Evolutionary conservation across 1,284 basidiomycete genomes (phyloP).

Genomic region (Trichosporon sp.): DNA sequence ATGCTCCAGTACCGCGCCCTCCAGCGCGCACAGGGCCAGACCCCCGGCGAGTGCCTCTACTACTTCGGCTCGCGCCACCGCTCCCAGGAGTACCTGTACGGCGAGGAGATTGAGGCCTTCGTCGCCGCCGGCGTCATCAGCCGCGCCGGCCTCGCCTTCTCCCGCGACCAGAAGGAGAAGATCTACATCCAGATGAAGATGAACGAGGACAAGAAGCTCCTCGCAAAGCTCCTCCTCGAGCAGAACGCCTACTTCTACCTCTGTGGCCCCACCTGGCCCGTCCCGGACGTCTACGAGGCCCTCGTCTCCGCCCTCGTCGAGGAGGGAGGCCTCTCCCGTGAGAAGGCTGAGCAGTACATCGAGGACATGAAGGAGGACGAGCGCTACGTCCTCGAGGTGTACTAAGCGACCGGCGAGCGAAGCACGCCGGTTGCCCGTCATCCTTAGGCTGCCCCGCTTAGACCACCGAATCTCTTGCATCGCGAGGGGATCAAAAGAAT

Average conservation of each 20-base stretch:
- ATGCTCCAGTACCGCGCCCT: conserved; percentile 92
- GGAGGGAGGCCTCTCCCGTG: conserved; percentile 63
- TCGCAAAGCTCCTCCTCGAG: conserved; percentile 63
- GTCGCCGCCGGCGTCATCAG: conserved; percentile 78
- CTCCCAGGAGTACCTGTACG: conserved; percentile 89
- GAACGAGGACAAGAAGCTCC: conserved; percentile 74
- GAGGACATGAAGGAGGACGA: conserved; percentile 95
- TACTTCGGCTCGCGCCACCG: conserved; percentile 98
- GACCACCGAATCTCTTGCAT: too few species aligned
- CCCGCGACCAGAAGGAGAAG: conserved; percentile 84
- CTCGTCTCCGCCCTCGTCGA: conserved; percentile 73
- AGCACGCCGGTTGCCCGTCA: too few species aligned
- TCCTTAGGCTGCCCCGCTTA: too few species aligned
- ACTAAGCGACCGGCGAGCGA: conserved; percentile 25
- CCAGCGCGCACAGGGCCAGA: conserved; percentile 68
- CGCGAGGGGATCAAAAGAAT: background rate
- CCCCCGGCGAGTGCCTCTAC: conserved; percentile 80
- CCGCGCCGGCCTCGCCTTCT: conserved; percentile 91
- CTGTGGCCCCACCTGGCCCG: conserved; percentile 97
- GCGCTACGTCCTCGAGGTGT: conserved; percentile 91
- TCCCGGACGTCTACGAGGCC: conserved; percentile 93
- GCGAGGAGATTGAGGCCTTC: conserved; percentile 57
- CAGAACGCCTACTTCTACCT: conserved; percentile 74
- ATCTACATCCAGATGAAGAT: conserved; percentile 99
- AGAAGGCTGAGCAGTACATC: conserved; percentile 73